Base-by-base conservation (phyloP, 441 rosid genomes). In the Adansonia gregorii region DNA sequence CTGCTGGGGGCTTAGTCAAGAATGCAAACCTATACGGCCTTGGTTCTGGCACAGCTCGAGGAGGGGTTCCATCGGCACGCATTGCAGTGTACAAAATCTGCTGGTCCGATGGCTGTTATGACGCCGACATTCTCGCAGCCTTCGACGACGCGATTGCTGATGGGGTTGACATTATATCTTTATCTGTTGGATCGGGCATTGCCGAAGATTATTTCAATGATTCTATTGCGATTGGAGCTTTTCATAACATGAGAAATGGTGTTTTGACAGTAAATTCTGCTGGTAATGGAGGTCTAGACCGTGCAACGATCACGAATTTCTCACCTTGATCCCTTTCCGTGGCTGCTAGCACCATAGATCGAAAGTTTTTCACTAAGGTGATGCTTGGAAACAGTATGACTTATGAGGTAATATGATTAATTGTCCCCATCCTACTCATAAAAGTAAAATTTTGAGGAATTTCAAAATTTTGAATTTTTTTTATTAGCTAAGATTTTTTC, bases 61-160 rank as follows among this genome's bases (percentile, higher is more conserved):
- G 87, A 17, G 85, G 82, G 7, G 87, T 82, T 55, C 87, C 87
- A 1, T 74, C 78, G 6, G 70, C 85, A 8, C 67, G 83, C 46
- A 63, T 82, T 2, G 85, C 85, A 0, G 77, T 59, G 35, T 84
- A 84, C 67, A 84, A 84, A 61, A 76, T 79, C 1, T 84, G 84
- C 35, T 7, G 22, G 14, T 41, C 8, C 3, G 59, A 3, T 2
- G 79, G 77, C 12, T 84, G 84, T 61, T 11, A 0, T 15, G 20
- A 66, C 0, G 80, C 49, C 2, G 59, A 77, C 14, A 6, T 83
- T 78, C 68, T 86, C 5, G 81, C 83, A 41, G 87, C 80, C 0
- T 83, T 78, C 19, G 87, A 84, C 66, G 87, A 86, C 15, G 87
- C 89, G 20, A 84, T 86, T 2, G 78, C 86, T 0, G 87, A 84